Evolutionary conservation across 345 rosid genomes (phyloP), one percentile per base, ranked within the genome.

Genomic region (Gossypium rotundifolium): DNA sequence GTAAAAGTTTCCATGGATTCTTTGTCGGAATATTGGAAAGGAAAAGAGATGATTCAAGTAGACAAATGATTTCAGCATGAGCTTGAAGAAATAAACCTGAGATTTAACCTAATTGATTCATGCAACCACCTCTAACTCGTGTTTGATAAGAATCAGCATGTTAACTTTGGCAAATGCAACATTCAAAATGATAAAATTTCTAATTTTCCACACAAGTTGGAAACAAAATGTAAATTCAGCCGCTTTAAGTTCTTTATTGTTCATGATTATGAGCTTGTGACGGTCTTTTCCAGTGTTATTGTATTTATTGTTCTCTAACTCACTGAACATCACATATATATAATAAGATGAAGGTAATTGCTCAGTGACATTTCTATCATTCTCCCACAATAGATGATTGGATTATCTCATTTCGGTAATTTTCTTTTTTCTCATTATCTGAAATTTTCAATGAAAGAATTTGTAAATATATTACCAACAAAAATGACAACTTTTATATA

Each of bases 401-500:
- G 23, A 72, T 67, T 16, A 77, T 38, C 20, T 51, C 71, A 57
- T 72, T 70, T 55, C 77, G 82, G 29, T 80, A 78, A 85, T 33
- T 74, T 51, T 55, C 38, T 33, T 51, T 55, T 51, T 16, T 4
- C 40, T 46, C 33, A 73, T 74, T 76, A 66, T 79, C 79, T 75
- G 77, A 78, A 60, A 78, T 80, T 82, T 33, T 83, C 84, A 84
- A 84, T 83, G 78, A 88, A 88, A 81, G 88, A 88, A 86, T 88
- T 74, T 79, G 79, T 74, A 83, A 51, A 52, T 52, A 78, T 67
- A 73, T 77, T 73, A 61, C 74, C 78, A 83, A 73, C 51, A 76
- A 81, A 83, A 72, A 72, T 57, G 75, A 44, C 65, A 59, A 72
- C 70, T 72, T 59, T 68, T 59, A 71, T 69, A 49, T 42, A 29